Base-by-base conservation (phyloP, 805 yeast genomes). In the Wickerhamiella dianesei region DNA sequence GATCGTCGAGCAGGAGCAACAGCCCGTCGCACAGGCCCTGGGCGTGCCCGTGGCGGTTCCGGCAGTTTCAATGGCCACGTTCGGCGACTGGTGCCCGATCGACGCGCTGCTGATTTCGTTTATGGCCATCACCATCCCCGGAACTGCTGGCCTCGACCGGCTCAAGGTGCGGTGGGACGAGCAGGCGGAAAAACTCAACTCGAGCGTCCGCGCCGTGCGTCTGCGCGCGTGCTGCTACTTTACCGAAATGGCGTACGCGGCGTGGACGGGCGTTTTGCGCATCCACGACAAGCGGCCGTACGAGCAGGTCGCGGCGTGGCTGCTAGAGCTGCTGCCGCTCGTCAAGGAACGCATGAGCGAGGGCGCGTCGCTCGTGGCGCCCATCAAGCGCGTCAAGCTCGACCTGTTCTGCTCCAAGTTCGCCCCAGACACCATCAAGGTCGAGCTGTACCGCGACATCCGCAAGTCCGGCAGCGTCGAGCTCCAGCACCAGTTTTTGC, bases 161-260 rank as follows among this genome's bases (percentile, higher is more conserved):
- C 18, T 13, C 18, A 17, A 20, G 25, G 20, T 5, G 12, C 18
- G 25, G 8, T 18, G 14, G n/a, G 41, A 18, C 41, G 25, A 39
- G 41, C 41, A 39, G 41, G 16, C 9, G 8, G 20, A 20, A 17
- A 21, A 6, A 12, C 21, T 39, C 25, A 18, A 39, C 16, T 39
- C 41, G 8, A 22, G 8, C 25, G 8, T 9, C 4, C 6, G 4
- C 25, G 6, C 18, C 25, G 25, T 18, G 6, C 21, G 41, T 5
- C 14, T 13, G 25, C 41, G 41, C 8, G 41, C 41, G 8, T 13
- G 20, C n/a, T 39, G 41, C 41, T 39, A 19, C 25, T 39, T 39
- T n/a, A 18, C 41, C 25, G 41, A 39, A 39, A 14, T 39, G 21
- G 41, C 20, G 12, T 39, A 39, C 25, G 41, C 25, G n/a, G 14